Evolutionary conservation across 306 rosid species (phyloP), one percentile per base, ranked within the genome.

Genomic region (Citrullus amarus): DNA sequence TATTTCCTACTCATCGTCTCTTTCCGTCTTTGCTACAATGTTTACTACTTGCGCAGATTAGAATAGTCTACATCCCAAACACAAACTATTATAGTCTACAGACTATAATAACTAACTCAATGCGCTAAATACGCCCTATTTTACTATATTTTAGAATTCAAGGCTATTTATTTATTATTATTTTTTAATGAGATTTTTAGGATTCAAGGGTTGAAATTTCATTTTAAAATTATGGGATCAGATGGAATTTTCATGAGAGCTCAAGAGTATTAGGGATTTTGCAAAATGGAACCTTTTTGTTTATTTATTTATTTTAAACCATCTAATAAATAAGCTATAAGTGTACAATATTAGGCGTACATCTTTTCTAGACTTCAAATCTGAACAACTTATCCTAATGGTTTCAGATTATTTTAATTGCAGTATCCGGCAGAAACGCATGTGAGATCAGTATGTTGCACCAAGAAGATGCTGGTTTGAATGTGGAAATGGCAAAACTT

Each of bases 381-480:
- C 50, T 80, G 56, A 48, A 41, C 77, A 1, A 18, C 9, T 43
- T 66, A 57, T 32, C 32, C 56, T 73, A 15, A 43, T 9, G 43
- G n/a, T 79, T 41, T 82, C 66, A 67, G 46, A 71, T 46, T 13
- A 14, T 48, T 71, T 46, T 25, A 48, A 80, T 79, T 79, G 80
- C 91, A 95, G 98, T 91, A 79, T 87, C 91, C 65, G 93, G 90
- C 74, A 86, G 87, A 86, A 91, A 87, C 86, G 97, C 97, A 12
- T 87, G 92, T 82, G 99, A 95, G 88, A 88, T 95, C 87, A 83
- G 81, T 57, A 86, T 95, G 99, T 83, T 84, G 79, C 97, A 91
- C 83, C 99, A 92, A 87, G 99, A 95, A 84, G 99, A 92, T 85
- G 97, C 99, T 75, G 96, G 97, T 80, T 82, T 95, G 79, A 95